A percentile compares a stretch with the other conserved stretches of the same genome.
These are phyloP conservation scores for Claviceps monticola DNA, from an alignment of 2,329 filamentous ascomycete species.

Conservation along the genomic window DNA sequence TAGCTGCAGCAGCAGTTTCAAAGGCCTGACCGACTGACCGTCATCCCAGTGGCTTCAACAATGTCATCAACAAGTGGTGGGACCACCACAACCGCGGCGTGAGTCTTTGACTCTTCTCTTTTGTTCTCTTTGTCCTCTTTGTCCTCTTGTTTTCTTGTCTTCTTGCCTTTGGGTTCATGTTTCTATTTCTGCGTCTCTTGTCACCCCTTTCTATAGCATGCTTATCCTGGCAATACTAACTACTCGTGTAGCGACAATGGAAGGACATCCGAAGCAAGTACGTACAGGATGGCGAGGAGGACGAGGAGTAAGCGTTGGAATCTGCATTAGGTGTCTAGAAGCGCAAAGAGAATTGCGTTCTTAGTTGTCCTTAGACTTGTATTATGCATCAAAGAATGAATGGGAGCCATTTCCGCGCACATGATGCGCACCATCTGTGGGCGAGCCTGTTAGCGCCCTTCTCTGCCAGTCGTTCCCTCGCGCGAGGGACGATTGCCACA, in stretches of 20 bases:
- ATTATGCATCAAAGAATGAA: slow-evolving; percentile 20
- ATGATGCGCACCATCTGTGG: neutral
- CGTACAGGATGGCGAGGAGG: slow-evolving; percentile 54
- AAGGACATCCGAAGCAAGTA: slow-evolving; percentile 96
- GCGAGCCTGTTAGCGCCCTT: neutral
- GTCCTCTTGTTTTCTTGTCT: too few species aligned
- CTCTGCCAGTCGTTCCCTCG: neutral
- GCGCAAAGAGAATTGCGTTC: slow-evolving; percentile 8
- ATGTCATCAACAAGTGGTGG: slow-evolving; percentile 73
- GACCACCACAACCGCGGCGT: slow-evolving; percentile 84
- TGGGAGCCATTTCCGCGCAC: slow-evolving; percentile 10
- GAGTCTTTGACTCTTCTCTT: slow-evolving; percentile 30
- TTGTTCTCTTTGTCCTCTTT: neutral
- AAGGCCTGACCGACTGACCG: slow-evolving; percentile 17
- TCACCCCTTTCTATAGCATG: too few species aligned
- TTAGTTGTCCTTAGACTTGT: slow-evolving; percentile 17
- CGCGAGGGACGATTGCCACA: neutral
- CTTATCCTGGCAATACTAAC: slow-evolving; percentile 14
- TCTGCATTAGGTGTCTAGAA: neutral
- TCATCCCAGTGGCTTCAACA: slow-evolving; percentile 61
- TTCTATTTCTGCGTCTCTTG: too few species aligned
- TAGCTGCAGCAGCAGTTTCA: slow-evolving; percentile 6
- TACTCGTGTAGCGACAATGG: slow-evolving; percentile 72
- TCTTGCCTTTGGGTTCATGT: neutral
- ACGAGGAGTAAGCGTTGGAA: slow-evolving; percentile 31